Evolutionary conservation across 2,329 filamentous ascomycete species (phyloP).

Genomic region (Bipolaris sorokiniana): DNA sequence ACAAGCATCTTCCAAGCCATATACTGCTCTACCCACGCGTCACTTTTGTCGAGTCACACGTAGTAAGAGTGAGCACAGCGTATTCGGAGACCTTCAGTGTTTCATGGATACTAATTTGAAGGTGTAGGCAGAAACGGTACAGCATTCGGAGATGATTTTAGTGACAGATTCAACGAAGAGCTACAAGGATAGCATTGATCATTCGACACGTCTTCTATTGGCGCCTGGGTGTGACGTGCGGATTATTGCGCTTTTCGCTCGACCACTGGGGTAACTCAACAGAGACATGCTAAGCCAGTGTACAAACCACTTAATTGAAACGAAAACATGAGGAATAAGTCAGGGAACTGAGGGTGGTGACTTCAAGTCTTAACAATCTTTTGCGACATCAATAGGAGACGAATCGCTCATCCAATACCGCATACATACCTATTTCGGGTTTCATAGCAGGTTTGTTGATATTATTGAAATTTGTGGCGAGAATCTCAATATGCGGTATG

Average conservation of each 20-base stretch:
- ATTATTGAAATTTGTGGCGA: too few relatives aligned
- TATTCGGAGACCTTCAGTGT: background rate
- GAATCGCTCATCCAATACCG: too few relatives aligned
- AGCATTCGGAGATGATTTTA: slow-evolving; percentile 7
- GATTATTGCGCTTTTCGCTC: too few relatives aligned
- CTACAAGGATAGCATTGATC: slow-evolving; percentile 1
- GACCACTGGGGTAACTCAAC: background rate
- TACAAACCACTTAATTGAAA: background rate
- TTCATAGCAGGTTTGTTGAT: too few relatives aligned
- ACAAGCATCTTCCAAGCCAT: background rate
- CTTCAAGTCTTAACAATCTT: too few relatives aligned
- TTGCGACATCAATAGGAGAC: too few relatives aligned
- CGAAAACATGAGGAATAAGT: background rate
- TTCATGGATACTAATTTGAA: background rate
- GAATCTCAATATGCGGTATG: too few relatives aligned
- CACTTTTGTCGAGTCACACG: slow-evolving; percentile 12
- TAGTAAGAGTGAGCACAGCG: slow-evolving; percentile 11
- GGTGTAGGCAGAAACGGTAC: slow-evolving; percentile 9
- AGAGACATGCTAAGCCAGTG: background rate
- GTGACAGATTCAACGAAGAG: slow-evolving; percentile 16
- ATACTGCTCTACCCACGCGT: background rate
- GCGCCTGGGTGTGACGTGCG: background rate
- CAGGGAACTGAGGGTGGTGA: background rate
- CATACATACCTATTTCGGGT: too few relatives aligned
- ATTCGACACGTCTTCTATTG: background rate